Evolutionary conservation across 495 filamentous ascomycete species (phyloP), one percentile per base, ranked within the genome.

Genomic region (Aspergillus bridgeri): DNA sequence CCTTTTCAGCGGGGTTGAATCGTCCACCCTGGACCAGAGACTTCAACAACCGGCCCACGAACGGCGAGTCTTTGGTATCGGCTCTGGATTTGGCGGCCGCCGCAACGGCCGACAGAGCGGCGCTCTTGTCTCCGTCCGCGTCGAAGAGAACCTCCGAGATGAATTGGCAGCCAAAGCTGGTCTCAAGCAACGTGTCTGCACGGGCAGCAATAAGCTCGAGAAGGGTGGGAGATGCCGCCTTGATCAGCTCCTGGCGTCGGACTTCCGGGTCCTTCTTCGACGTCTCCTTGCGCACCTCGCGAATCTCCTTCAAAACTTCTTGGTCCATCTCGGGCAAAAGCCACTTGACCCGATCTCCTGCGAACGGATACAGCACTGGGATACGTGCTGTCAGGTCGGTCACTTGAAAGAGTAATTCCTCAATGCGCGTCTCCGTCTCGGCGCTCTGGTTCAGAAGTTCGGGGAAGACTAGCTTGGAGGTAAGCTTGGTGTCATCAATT

Each of bases 401-500:
- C 42, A 84, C 82, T 29, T 86, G 72, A 55, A 75, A 76, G 23
- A 85, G 60, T 46, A 92, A 78, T 62, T 88, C 88, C 54, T 86
- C 81, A 5, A 77, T 63, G 15, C 77, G 73, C 46, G 78, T 69
- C 62, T 85, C 80, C 56, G 77, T 82, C 38, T 79, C 70, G 13
- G 83, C 70, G 59, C 82, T 77, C 66, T 88, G 87, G 61, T 85
- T 87, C 18, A 96, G 68, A 5, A 98, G 78, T 70, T 96, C 92
- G 0, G 88, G 73, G 61, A 97, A 86, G 57, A 98, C 86, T 21
- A 86, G 79, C 70, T 96, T 97, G 18, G 88, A 79, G n/a, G 85
- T 87, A 56, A 96, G 75, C 53, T 91, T 89, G 2, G 92, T 97
- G 67, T 99, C 95, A 62, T 99, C 95, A 53, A 96, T 85, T 23